Conservation (phyloP, 2,329 filamentous ascomycete genomes). For the Dendryphion nanum region DNA sequence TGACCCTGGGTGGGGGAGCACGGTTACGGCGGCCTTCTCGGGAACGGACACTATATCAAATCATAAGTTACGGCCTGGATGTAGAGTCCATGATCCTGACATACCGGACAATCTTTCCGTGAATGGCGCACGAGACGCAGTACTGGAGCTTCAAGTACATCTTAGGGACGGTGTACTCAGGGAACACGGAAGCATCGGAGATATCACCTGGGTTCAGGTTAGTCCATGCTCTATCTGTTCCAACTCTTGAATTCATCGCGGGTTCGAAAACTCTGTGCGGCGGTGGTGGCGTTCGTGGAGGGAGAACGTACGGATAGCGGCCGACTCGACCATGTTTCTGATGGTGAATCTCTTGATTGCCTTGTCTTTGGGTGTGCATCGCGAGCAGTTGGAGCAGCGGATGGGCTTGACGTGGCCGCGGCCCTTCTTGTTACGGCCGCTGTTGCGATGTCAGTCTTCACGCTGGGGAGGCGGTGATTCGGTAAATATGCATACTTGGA, state of each 20-base stretch:
- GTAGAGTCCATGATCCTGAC: slow-evolving; percentile 48
- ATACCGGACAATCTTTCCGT: slow-evolving; percentile 99
- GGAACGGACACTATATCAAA: slow-evolving; percentile 78
- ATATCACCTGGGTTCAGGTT: slow-evolving; percentile 80
- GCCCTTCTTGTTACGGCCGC: slow-evolving; percentile 99
- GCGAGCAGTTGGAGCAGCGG: slow-evolving; percentile 83
- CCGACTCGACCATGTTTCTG: slow-evolving; percentile 99
- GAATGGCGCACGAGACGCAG: slow-evolving; percentile 99
- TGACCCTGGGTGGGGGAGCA: slow-evolving; percentile 92
- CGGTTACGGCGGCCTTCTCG: slow-evolving; percentile 97
- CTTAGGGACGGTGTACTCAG: slow-evolving; percentile 99
- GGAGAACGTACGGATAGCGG: slow-evolving; percentile 87
- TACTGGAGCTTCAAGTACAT: slow-evolving; percentile 99
- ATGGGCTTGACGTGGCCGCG: slow-evolving; percentile 99
- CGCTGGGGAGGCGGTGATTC: slow-evolving; percentile 9
- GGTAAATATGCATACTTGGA: slow-evolving; percentile 60
- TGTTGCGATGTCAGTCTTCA: slow-evolving; percentile 47
- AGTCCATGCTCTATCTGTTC: slow-evolving; percentile 9
- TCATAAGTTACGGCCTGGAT: too few relatives aligned
- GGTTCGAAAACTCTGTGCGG: slow-evolving; percentile 3
- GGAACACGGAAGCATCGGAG: slow-evolving; percentile 98
- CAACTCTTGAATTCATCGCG: slow-evolving; percentile 2
- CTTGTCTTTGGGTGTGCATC: slow-evolving; percentile 96
- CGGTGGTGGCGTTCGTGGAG: not conserved
- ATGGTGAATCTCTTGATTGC: slow-evolving; percentile 99